Percentiles rank a stretch among this genome's conserved stretches.
These are phyloP conservation scores for Leptographium galeiforme DNA, from an alignment of 2,329 filamentous ascomycete genomes.

Conservation along the genomic window DNA sequence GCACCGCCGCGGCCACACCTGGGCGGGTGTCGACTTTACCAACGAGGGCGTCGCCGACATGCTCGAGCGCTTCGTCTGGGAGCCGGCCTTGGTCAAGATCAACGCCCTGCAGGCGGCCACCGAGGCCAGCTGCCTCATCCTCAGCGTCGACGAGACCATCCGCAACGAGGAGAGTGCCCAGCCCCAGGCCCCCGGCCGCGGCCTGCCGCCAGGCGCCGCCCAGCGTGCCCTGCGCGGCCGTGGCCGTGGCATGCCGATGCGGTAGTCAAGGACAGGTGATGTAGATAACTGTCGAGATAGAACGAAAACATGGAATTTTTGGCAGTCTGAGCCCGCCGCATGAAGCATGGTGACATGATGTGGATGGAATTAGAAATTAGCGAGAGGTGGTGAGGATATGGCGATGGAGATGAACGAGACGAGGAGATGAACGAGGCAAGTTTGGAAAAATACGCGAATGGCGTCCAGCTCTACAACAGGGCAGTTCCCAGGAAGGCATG, in stretches of 20 bases:
- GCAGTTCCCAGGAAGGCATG: too few species aligned
- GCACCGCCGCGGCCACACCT: constrained; percentile 82
- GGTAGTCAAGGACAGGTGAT: constrained; percentile 30
- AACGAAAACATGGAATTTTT: constrained; percentile 6
- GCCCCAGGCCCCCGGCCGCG: constrained; percentile 66
- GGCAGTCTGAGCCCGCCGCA: neutral
- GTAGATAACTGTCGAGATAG: constrained; percentile 2
- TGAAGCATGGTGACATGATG: too few species aligned
- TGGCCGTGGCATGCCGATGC: constrained; percentile 79
- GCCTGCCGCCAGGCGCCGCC: constrained; percentile 67
- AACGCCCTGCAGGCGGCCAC: constrained; percentile 95
- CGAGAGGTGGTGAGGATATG: too few species aligned
- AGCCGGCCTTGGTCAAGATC: constrained; percentile 88
- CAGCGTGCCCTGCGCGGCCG: constrained; percentile 76
- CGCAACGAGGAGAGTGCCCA: constrained; percentile 87
- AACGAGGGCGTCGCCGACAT: constrained; percentile 90
- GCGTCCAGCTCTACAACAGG: too few species aligned
- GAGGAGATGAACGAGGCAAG: too few species aligned
- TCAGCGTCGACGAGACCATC: constrained; percentile 97
- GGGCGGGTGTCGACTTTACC: constrained; percentile 92
- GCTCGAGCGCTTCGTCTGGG: constrained; percentile 93
- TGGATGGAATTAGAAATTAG: too few species aligned
- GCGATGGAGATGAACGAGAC: too few species aligned
- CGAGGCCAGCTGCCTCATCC: constrained; percentile 87
- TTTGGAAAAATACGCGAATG: too few species aligned